Evolutionary conservation across 768 basidiomycete species (phyloP).

Genomic region (Podaxis sp.): DNA sequence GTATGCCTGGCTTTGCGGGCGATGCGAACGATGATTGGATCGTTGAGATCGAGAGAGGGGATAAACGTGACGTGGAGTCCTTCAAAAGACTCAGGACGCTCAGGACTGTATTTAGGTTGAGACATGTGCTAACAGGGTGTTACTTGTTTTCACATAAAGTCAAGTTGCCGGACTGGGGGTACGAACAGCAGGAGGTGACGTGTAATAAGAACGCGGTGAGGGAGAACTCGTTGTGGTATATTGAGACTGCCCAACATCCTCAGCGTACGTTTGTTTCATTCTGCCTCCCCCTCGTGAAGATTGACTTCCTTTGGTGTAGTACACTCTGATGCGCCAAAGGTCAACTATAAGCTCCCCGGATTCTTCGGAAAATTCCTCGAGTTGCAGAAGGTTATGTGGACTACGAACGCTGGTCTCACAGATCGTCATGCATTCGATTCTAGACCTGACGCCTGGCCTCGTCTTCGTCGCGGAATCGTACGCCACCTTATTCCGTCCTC

Average conservation of each 20-base stretch:
- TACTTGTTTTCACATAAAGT: constrained; percentile 98
- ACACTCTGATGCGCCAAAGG: constrained; percentile 64
- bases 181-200: constrained; percentile 98
- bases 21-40: constrained; percentile 94
- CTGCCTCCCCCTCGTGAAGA: background rate
- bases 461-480: constrained; percentile 88
- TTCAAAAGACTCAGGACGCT: constrained; percentile 74
- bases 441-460: constrained; percentile 91
- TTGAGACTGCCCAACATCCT: constrained; percentile 84
- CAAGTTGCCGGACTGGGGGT: constrained; percentile 97
- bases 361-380: constrained; percentile 93
- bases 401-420: constrained; percentile 92
- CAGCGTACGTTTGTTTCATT: constrained; percentile 49
- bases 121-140: constrained; percentile 87
- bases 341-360: constrained; percentile 89
- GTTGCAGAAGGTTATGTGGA: constrained; percentile 95
- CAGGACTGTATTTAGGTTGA: constrained; percentile 77
- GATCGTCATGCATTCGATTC: constrained; percentile 96
- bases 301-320: constrained; percentile 45
- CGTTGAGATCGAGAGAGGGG: constrained; percentile 79
- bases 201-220: constrained; percentile 96
- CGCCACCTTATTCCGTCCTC: constrained; percentile 31
- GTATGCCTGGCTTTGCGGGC: constrained; percentile 79
- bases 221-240: constrained; percentile 89
- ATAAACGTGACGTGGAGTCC: constrained; percentile 64